Percentiles rank a stretch among this genome's conserved stretches.
Evolutionary conservation across 352 stramenopile genomes (phyloP).

Genomic region (Lagenidium sp.): DNA sequence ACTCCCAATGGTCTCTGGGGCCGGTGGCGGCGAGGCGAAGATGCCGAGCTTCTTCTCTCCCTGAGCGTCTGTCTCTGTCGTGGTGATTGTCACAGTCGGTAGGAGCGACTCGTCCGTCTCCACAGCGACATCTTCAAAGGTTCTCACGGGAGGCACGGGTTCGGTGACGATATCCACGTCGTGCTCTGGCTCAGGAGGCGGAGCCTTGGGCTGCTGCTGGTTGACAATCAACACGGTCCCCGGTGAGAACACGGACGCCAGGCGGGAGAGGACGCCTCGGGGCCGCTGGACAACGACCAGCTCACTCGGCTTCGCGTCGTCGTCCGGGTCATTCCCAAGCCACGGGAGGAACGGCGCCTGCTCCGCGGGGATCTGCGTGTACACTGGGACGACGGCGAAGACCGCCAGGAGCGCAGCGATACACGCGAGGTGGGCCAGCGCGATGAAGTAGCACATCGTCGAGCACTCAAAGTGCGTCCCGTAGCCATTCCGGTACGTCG

Average conservation of each 20-base stretch:
- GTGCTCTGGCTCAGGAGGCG: slow-evolving; percentile 4
- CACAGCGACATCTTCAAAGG: slow-evolving; percentile 40
- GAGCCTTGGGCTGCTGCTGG: no score
- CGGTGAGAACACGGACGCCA: not conserved
- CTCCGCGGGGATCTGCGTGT: slow-evolving; percentile 4
- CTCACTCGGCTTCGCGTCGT: not conserved
- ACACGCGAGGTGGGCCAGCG: slow-evolving; percentile 19
- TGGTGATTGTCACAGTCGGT: not conserved
- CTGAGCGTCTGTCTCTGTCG: no score
- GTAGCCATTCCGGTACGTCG: slow-evolving; percentile 51
- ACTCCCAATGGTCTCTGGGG: not conserved
- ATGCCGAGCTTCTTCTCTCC: no score
- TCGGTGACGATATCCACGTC: slow-evolving; percentile 11
- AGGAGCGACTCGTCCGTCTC: slow-evolving; percentile 23
- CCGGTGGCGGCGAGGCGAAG: not conserved
- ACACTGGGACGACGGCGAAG: slow-evolving; percentile 35
- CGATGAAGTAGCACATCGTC: slow-evolving; percentile 31
- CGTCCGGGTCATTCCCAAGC: slow-evolving; percentile 7
- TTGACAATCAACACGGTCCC: no score
- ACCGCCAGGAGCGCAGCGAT: slow-evolving; percentile 25
- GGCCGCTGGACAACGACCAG: no score
- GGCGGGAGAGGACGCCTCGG: no score
- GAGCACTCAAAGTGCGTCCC: slow-evolving; percentile 42
- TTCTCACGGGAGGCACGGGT: slow-evolving; percentile 9
- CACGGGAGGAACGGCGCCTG: slow-evolving; percentile 26